Evolutionary conservation across 2,329 filamentous ascomycete genomes (phyloP), one percentile per base, ranked within the genome.

Genomic region (Aspergillus pseudonomiae): DNA sequence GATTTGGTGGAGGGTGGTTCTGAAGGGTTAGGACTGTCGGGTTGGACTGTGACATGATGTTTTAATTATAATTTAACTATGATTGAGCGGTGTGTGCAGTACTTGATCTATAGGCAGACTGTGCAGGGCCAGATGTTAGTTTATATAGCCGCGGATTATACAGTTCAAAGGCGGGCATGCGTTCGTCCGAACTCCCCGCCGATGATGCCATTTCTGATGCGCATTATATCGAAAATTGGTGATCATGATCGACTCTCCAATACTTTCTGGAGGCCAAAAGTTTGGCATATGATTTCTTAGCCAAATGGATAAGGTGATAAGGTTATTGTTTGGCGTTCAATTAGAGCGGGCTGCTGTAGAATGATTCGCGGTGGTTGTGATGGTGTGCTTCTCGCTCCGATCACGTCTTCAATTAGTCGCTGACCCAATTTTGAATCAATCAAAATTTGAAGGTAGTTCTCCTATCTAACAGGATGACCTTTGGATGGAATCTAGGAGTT

Each of bases 191-290:
- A 24, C 7, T 12, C 11, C 30, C 10, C 11, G 28, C 46, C 52
- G 52, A 54, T 54, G 52, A 16, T 54, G 52, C 52, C 52, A 54
- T 54, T 54, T 54, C 19, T 54, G 30, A 16, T 54, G 52, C 52
- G 19, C 12, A 54, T 54, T 54, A 16, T 54, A 54, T 16, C 30
- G 28, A 36, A 14, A 54, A 54, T 30, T 54, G 30, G 52, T 54
- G 30, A 54, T 54, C 16, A 26, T 54, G 52, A 54, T 54, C 28
- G 30, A 21, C 52, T 12, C 4, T 24, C 30, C 3, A 9, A 26
- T 34, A 11, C n/a, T 36, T 9, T 14, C 12, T 21, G 2, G 9
- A 28, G 30, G 30, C 52, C 26, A 24, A 24, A 36, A 1, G 4
- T 10, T 36, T 30, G 28, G 19, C 52, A 54, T 36, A n/a, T 24